A percentile compares a stretch with the other conserved stretches of the same genome.
phyloP scores from a whole-genome alignment of 495 filamentous ascomycete species.

The Lophiotrema nucula region DNA sequence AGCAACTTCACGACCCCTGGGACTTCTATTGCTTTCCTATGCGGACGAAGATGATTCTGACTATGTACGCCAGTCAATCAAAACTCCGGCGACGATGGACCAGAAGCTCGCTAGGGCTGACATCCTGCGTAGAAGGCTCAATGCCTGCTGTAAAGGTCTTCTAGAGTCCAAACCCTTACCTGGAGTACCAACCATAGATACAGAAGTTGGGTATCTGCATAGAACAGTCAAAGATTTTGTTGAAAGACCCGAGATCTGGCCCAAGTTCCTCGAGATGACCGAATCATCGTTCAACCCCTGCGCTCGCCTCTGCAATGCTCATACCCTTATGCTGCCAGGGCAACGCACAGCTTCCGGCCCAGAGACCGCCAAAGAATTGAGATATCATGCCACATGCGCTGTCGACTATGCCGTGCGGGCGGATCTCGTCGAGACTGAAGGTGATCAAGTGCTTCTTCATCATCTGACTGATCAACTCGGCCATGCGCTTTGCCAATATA shows the following conservation, averaged over 20 bases:
- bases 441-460: too few relatives aligned
- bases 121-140: slow-evolving; percentile 6
- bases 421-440: too few relatives aligned
- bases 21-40: slow-evolving; percentile 9
- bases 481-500: too few relatives aligned
- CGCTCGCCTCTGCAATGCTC: slow-evolving; percentile 1
- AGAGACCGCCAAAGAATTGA: too few relatives aligned
- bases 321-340: slow-evolving; percentile 2
- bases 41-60: slow-evolving; percentile 14
- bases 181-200: background rate
- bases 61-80: background rate
- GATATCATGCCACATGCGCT: background rate
- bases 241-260: slow-evolving; percentile 6
- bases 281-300: slow-evolving; percentile 8
- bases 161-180: slow-evolving; percentile 1
- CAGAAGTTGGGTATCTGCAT: slow-evolving; percentile 14
- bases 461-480: too few relatives aligned
- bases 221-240: slow-evolving; percentile 16
- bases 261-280: background rate
- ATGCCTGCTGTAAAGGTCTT: slow-evolving; percentile 18
- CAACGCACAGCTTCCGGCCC: too few relatives aligned
- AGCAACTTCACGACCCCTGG: background rate
- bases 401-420: slow-evolving; percentile 6
- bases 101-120: slow-evolving; percentile 7
- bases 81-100: background rate